These are phyloP conservation scores for Betula pendula DNA, from an alignment of 306 rosid genomes.

Conservation along the genomic window DNA sequence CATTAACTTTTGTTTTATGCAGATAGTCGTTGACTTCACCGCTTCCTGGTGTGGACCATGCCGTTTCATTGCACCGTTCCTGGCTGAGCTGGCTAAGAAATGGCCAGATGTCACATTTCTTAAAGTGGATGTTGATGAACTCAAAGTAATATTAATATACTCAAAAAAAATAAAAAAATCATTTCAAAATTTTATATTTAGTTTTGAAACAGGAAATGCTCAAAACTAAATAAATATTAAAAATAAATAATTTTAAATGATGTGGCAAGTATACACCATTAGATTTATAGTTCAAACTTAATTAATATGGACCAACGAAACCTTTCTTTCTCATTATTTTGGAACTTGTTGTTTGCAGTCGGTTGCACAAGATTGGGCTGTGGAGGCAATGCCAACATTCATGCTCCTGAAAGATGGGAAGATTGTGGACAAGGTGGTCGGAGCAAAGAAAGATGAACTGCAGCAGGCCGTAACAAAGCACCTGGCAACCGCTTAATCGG, in stretches of 20 bases:
- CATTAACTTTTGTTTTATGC: conserved; percentile 15
- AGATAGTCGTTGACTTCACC: conserved; percentile 85
- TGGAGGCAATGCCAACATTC: conserved; percentile 96
- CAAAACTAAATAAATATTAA: too few species aligned
- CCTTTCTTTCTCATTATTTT: neutral
- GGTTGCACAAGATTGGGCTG: conserved; percentile 90
- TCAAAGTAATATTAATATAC: conserved; percentile 58
- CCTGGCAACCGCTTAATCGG: conserved; percentile 35
- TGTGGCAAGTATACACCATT: too few species aligned
- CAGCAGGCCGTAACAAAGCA: conserved; percentile 64
- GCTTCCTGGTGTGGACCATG: conserved; percentile 99
- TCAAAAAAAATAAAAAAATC: neutral
- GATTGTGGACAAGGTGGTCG: conserved; percentile 77
- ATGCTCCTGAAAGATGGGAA: conserved; percentile 82
- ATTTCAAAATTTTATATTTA: too few species aligned
- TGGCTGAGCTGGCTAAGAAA: conserved; percentile 73
- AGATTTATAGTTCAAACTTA: too few species aligned
- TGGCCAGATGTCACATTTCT: conserved; percentile 54
- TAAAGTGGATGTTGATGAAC: conserved; percentile 88
- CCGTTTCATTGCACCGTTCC: conserved; percentile 76
- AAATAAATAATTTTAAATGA: too few species aligned
- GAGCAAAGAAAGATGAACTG: conserved; percentile 85
- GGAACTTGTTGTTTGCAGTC: conserved; percentile 43
- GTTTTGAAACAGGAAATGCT: too few species aligned
- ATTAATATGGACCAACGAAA: too few species aligned